Conservation (phyloP, 805 yeast genomes). For the Wickerhamiella sorbophila region DNA sequence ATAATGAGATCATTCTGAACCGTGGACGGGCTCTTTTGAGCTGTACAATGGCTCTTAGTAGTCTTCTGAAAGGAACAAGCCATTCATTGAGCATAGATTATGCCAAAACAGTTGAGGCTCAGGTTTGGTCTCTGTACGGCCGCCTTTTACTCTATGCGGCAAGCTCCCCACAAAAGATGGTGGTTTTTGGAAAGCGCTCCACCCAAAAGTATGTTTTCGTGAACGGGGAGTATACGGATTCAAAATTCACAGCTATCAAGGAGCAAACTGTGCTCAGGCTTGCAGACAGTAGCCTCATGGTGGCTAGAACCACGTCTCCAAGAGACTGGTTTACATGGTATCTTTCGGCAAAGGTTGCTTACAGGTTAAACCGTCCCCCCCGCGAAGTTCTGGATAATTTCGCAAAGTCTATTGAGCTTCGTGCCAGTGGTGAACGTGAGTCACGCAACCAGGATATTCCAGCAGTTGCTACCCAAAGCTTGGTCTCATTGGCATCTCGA, state of each 20-base stretch:
- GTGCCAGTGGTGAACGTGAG: not conserved
- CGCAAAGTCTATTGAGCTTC: slow-evolving; percentile 18
- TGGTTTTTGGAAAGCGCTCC: slow-evolving; percentile 42
- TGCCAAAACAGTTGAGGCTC: slow-evolving; percentile 28
- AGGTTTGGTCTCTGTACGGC: slow-evolving; percentile 41
- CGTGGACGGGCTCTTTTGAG: slow-evolving; percentile 63
- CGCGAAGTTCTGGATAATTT: slow-evolving; percentile 30
- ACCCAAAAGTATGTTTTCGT: slow-evolving; percentile 23
- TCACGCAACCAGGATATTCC: slow-evolving; percentile 9
- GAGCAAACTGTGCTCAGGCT: slow-evolving; percentile 23
- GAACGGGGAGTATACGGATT: slow-evolving; percentile 16
- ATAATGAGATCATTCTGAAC: slow-evolving; percentile 41
- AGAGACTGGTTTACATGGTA: slow-evolving; percentile 50
- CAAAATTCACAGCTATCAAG: slow-evolving; percentile 6
- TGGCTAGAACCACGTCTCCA: slow-evolving; percentile 33
- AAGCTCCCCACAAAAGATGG: slow-evolving; percentile 27
- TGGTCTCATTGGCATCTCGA: slow-evolving; percentile 32
- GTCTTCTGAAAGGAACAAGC: slow-evolving; percentile 11
- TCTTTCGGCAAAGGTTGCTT: slow-evolving; percentile 42
- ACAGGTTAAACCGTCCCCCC: slow-evolving; percentile 32
- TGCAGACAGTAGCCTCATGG: slow-evolving; percentile 31
- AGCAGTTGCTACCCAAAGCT: slow-evolving; percentile 7
- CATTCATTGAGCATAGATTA: slow-evolving; percentile 6
- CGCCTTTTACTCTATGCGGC: slow-evolving; percentile 35
- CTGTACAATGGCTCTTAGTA: slow-evolving; percentile 56